A percentile compares a stretch with the other conserved stretches of the same genome.
These are phyloP conservation scores for Stenocarpella maydis DNA, from an alignment of 2,329 filamentous ascomycete species.

Conservation along the genomic window DNA sequence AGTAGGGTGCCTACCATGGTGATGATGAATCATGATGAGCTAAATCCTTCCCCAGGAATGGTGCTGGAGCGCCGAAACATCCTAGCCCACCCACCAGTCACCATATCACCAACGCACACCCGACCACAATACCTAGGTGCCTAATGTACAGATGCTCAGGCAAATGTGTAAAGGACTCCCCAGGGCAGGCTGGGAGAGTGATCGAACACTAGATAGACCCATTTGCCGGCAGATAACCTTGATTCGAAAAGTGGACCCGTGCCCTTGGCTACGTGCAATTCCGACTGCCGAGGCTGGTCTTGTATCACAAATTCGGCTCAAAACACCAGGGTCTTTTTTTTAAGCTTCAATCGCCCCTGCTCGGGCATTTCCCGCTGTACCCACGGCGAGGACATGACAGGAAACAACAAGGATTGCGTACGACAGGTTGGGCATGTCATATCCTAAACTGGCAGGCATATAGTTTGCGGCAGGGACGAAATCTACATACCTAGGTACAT, in stretches of 20 bases:
- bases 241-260: neutral
- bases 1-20: neutral
- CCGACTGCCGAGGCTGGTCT: slow-evolving; percentile 14
- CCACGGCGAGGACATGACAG: neutral
- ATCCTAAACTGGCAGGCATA: neutral
- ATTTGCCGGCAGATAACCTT: neutral
- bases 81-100: too few species aligned
- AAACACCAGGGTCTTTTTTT: slow-evolving; percentile 22
- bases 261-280: neutral
- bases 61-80: too few species aligned
- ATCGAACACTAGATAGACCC: neutral
- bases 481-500: neutral
- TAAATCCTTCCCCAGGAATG: too few species aligned
- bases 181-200: too few species aligned
- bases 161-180: too few species aligned
- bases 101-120: too few species aligned
- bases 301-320: slow-evolving; percentile 22
- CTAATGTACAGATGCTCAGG: neutral
- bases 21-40: too few species aligned
- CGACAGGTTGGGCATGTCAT: neutral
- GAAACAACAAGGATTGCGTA: neutral
- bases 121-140: too few species aligned
- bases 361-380: slow-evolving; percentile 9
- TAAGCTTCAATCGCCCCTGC: slow-evolving; percentile 13
- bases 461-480: neutral